Percentiles rank a stretch among this genome's conserved stretches.
Evolutionary conservation across 2,329 filamentous ascomycete genomes (phyloP).

Genomic region (Thielaviopsis musarum): DNA sequence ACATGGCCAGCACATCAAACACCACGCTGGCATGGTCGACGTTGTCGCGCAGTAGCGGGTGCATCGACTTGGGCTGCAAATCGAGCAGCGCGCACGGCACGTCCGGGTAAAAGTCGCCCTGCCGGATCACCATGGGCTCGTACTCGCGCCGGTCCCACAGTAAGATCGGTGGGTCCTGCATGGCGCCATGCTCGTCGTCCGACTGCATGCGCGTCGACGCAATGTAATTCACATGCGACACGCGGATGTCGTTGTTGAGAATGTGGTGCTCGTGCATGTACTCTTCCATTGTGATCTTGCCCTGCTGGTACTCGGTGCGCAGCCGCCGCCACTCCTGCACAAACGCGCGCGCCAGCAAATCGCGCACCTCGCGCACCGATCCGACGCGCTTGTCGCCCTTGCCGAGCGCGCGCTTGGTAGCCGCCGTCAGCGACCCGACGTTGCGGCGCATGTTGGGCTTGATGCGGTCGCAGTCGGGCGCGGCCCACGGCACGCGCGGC

Average conservation of each 20-base stretch:
- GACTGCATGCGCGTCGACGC: conserved; percentile 24
- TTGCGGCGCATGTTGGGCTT: neutral
- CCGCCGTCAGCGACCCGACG: neutral
- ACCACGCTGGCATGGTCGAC: conserved; percentile 30
- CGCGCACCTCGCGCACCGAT: neutral
- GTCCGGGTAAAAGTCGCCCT: conserved; percentile 51
- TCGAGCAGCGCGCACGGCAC: conserved; percentile 44
- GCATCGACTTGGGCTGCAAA: conserved; percentile 41
- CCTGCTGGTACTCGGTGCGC: conserved; percentile 5
- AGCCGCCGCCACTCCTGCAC: neutral
- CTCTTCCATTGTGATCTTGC: conserved; percentile 13
- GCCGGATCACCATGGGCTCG: conserved; percentile 46
- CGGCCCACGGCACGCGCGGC: neutral
- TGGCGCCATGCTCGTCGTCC: conserved; percentile 38
- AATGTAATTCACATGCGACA: conserved; percentile 19
- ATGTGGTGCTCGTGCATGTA: conserved; percentile 18
- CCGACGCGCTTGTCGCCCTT: neutral
- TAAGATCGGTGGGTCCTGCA: conserved; percentile 34
- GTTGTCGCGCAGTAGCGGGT: conserved; percentile 29
- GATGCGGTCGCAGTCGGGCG: neutral
- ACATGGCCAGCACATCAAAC: conserved; percentile 24
- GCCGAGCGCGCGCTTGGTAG: neutral
- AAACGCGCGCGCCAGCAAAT: conserved; percentile 4
- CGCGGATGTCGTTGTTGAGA: conserved; percentile 20
- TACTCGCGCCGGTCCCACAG: conserved; percentile 53